These are phyloP conservation scores for Ziziphus jujuba DNA, from an alignment of 306 rosid genomes.

Conservation along the genomic window DNA sequence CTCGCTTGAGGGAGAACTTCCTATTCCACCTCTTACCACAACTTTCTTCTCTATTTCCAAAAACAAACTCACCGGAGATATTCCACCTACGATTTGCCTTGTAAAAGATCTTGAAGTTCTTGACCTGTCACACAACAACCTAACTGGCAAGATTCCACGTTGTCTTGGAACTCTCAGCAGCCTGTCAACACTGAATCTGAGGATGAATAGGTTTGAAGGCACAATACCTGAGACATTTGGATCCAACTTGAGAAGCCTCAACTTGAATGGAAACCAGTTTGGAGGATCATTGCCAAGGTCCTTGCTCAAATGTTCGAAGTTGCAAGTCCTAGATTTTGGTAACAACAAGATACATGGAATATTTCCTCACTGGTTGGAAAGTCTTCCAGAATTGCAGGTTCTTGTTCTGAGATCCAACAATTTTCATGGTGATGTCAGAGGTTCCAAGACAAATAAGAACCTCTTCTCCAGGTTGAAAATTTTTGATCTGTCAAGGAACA, in stretches of 20 bases:
- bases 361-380: constrained; percentile 12
- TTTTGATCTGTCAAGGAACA: constrained; percentile 9
- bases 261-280: neutral
- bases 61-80: constrained; percentile 20
- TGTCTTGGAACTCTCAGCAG: constrained; percentile 8
- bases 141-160: constrained; percentile 25
- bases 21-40: neutral
- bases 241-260: constrained; percentile 5
- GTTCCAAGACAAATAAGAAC: neutral
- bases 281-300: neutral
- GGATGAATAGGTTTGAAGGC: too few relatives aligned
- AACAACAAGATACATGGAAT: neutral
- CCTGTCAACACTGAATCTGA: constrained; percentile 3
- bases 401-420: constrained; percentile 2
- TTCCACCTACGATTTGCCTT: constrained; percentile 10
- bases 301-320: too few relatives aligned
- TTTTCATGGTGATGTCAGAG: neutral
- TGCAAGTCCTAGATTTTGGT: constrained; percentile 6
- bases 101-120: neutral
- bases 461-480: neutral
- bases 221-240: too few relatives aligned
- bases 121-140: neutral
- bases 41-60: constrained; percentile 18
- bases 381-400: neutral
- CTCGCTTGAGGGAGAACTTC: neutral